Evolutionary conservation across 2,329 filamentous ascomycete genomes (phyloP).

Genomic region (Bipolaris gigantea): DNA sequence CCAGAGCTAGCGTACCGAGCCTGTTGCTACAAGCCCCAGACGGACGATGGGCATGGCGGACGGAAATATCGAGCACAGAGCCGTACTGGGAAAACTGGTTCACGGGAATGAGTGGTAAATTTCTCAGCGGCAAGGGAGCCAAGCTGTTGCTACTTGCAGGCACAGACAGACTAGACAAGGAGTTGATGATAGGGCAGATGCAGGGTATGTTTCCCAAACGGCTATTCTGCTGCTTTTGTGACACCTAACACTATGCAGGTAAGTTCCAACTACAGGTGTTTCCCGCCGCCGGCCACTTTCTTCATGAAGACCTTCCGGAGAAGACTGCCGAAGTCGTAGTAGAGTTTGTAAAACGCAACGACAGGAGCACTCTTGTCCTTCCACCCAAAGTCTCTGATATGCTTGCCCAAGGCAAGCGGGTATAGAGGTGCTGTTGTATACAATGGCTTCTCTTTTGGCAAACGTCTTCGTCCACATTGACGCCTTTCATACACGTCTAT

Average conservation of each 20-base stretch:
- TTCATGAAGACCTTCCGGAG: conserved; percentile 92
- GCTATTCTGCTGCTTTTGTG: conserved; percentile 1
- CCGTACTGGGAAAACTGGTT: conserved; percentile 97
- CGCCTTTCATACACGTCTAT: not conserved
- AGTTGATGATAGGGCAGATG: conserved; percentile 95
- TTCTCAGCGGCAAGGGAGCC: conserved; percentile 76
- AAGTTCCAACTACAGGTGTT: conserved; percentile 97
- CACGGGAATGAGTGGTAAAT: conserved; percentile 81
- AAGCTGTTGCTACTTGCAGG: conserved; percentile 85
- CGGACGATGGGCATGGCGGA: conserved; percentile 75
- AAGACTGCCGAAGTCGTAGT: conserved; percentile 83
- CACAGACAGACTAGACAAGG: conserved; percentile 86
- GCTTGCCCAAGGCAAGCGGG: conserved; percentile 54
- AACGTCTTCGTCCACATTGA: not conserved
- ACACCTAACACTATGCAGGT: conserved; percentile 53
- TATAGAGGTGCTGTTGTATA: conserved; percentile 33
- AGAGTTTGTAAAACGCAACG: conserved; percentile 91
- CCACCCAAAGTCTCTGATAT: conserved; percentile 78
- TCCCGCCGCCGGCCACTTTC: conserved; percentile 92
- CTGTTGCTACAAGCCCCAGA: conserved; percentile 59
- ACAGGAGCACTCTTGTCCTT: conserved; percentile 78
- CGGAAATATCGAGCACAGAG: conserved; percentile 79
- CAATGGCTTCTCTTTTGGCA: not conserved
- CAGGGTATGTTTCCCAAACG: conserved; percentile 64
- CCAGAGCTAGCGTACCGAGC: conserved; percentile 82